Evolutionary conservation across 1,284 basidiomycete genomes (phyloP).

Genomic region (Jaminaea rosea): DNA sequence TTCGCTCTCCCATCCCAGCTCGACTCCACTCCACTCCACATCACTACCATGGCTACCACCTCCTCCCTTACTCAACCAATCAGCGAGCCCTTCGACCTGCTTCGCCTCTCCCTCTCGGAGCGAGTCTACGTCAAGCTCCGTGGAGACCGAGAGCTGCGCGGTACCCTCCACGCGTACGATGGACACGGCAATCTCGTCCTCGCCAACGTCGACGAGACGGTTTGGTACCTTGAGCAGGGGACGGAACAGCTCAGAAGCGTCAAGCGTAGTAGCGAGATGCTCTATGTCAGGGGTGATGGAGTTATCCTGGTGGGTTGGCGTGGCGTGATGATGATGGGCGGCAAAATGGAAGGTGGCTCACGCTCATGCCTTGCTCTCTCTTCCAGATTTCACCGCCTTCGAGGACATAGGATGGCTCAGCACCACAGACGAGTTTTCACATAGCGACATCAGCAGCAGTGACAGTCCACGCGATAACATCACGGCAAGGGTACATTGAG

Average conservation of each 20-base stretch:
- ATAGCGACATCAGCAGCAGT: no score
- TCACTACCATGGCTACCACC: neutral
- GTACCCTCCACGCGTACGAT: slow-evolving; percentile 94
- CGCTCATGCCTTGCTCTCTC: neutral
- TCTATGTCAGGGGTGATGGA: slow-evolving; percentile 76
- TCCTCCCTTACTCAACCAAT: slow-evolving; percentile 47
- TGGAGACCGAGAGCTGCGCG: slow-evolving; percentile 85
- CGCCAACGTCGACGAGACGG: slow-evolving; percentile 83
- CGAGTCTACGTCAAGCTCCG: slow-evolving; percentile 91
- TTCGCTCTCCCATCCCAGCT: no score
- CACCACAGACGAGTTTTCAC: no score
- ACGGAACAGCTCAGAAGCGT: slow-evolving; percentile 59
- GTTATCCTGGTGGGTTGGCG: slow-evolving; percentile 45
- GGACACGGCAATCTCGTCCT: slow-evolving; percentile 99
- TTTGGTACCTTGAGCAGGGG: slow-evolving; percentile 47
- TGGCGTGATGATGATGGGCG: neutral
- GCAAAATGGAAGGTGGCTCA: neutral
- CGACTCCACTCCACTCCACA: no score
- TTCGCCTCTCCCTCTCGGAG: slow-evolving; percentile 88
- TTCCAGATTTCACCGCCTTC: slow-evolving; percentile 28
- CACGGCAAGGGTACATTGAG: no score
- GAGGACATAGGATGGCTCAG: slow-evolving; percentile 13
- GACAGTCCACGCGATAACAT: no score
- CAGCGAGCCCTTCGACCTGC: slow-evolving; percentile 95
- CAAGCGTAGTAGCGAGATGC: slow-evolving; percentile 91